These are phyloP conservation scores for Kurtzmaniella quercitrusa DNA, from an alignment of 1,139 yeast genomes.

Conservation along the genomic window DNA sequence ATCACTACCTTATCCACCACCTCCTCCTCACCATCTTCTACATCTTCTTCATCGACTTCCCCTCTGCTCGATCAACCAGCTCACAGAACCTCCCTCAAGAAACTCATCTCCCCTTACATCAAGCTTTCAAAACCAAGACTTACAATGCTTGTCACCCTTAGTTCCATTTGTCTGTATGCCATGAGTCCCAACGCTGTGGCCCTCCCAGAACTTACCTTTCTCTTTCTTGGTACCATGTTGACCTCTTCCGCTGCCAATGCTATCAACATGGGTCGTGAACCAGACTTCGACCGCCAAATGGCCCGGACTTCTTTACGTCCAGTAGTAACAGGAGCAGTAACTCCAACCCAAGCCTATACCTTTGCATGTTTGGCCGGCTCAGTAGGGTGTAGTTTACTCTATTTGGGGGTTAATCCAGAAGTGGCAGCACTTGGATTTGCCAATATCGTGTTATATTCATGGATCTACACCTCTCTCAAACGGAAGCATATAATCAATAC, in stretches of 20 bases:
- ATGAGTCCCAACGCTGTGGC: constrained; percentile 80
- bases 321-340: constrained; percentile 76
- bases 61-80: constrained; percentile 5
- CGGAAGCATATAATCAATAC: constrained; percentile 83
- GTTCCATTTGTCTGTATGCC: constrained; percentile 92
- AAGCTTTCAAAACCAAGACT: constrained; percentile 86
- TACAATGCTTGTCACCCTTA: constrained; percentile 81
- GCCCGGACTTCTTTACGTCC: constrained; percentile 87
- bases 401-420: constrained; percentile 77
- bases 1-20: neutral
- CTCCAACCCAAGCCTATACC: constrained; percentile 69
- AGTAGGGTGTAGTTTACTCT: constrained; percentile 65
- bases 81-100: constrained; percentile 12
- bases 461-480: constrained; percentile 88
- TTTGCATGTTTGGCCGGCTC: constrained; percentile 77
- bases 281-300: constrained; percentile 85
- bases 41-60: neutral
- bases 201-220: constrained; percentile 59
- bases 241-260: constrained; percentile 96
- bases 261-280: constrained; percentile 95
- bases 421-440: constrained; percentile 76
- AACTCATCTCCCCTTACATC: constrained; percentile 54
- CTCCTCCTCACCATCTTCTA: neutral
- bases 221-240: constrained; percentile 81
- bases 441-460: constrained; percentile 79